phyloP scores from a whole-genome alignment of 2,329 filamentous ascomycete genomes.

The Hypoxylon sp. region DNA sequence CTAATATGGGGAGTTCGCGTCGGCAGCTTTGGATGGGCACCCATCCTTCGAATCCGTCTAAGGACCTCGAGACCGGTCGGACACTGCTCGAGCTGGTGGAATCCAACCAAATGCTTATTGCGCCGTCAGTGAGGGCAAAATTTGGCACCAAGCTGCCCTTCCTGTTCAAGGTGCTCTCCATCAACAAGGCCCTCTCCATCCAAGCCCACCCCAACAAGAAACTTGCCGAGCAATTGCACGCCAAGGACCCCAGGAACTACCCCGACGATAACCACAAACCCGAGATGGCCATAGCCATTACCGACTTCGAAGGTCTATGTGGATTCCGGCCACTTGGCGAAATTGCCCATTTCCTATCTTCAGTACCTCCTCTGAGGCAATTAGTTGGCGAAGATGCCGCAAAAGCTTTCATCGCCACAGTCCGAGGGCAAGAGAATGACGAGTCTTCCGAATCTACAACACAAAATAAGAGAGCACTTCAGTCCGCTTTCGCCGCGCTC shows the following conservation, averaged over 20 bases:
- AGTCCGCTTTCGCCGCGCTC: slow-evolving; percentile 79
- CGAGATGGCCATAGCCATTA: slow-evolving; percentile 98
- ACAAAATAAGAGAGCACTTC: slow-evolving; percentile 82
- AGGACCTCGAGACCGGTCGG: slow-evolving; percentile 84
- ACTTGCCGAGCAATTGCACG: slow-evolving; percentile 88
- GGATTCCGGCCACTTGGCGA: slow-evolving; percentile 91
- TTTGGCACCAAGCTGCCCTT: slow-evolving; percentile 91
- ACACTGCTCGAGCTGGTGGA: slow-evolving; percentile 88
- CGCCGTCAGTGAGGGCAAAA: slow-evolving; percentile 75
- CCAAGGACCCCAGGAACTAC: slow-evolving; percentile 90
- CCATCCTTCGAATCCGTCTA: slow-evolving; percentile 94
- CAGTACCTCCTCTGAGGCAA: slow-evolving; percentile 71
- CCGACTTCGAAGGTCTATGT: slow-evolving; percentile 94
- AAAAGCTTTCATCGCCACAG: slow-evolving; percentile 63
- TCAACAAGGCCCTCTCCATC: slow-evolving; percentile 95
- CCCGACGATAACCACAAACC: slow-evolving; percentile 99
- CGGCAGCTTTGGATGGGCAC: slow-evolving; percentile 97
- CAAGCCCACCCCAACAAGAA: slow-evolving; percentile 98
- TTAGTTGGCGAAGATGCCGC: slow-evolving; percentile 76
- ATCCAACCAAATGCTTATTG: slow-evolving; percentile 87
- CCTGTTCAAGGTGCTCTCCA: slow-evolving; percentile 96
- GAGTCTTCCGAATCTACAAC: slow-evolving; percentile 53
- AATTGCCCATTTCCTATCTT: slow-evolving; percentile 80
- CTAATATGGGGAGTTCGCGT: slow-evolving; percentile 32
- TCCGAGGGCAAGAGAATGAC: slow-evolving; percentile 65